Base-by-base conservation (phyloP, 106 monocot species). In the Dendrobium catenatum region DNA sequence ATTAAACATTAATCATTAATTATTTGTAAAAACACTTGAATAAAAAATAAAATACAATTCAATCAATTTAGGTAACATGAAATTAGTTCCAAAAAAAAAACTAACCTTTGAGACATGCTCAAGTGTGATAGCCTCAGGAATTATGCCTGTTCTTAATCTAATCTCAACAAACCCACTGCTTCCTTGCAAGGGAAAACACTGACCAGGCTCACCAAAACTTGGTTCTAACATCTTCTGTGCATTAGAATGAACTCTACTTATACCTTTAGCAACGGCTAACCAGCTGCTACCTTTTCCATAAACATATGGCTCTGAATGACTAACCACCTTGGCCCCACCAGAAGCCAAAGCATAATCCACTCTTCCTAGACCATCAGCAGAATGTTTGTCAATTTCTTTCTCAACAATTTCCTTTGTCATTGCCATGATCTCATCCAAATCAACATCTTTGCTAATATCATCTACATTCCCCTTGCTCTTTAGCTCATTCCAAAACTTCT, bases 191-290 rank as follows among this genome's bases (percentile, higher is more conserved):
- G 93, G 73, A 88, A 98, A 98, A 82, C 98, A 98, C 68, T 89
- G 90, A 1, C 97, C 97, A 49, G 97, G 97, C 74, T 98, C 92
- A 9, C 97, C 97, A 83, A 91, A 95, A 83, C 98, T 95, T 27
- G 98, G 95, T 78, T 98, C 88, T 46, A 98, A 83, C 92, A 98
- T 91, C 61, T 93, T 98, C 0, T 87, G 82, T 6, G 98, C 6
- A 46, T 9, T 46, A 46, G 46, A 46, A 46, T 46, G 46, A 46
- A 46, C 46, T 9, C 46, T 46, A 46, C 46, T 46, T 46, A 7
- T 46, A 46, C 46, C 46, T 46, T 46, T 46, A 46, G 8, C 46
- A 7, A 46, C 9, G 46, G 46, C 46, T 46, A 46, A 6, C 46
- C 46, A 46, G 46, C 46, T 46, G 46, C 9, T 46, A 46, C 46